Evolutionary conservation across 164 flowering plant species (phyloP).

Genomic region (Stephania cephalantha): DNA sequence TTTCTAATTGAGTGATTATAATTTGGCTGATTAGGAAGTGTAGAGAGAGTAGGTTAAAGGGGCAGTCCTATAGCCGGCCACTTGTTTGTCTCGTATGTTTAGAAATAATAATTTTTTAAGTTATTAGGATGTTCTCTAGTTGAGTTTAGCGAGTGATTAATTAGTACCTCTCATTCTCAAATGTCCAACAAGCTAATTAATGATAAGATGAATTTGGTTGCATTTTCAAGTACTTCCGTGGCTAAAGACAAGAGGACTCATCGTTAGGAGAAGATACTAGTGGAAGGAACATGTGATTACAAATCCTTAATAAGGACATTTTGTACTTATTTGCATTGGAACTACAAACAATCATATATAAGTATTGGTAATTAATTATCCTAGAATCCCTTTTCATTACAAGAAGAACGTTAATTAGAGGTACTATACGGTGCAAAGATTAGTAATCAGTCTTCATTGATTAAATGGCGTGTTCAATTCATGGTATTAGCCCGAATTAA

Average conservation of each 20-base stretch:
- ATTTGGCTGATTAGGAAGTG: constrained; percentile 10
- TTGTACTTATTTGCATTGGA: background rate
- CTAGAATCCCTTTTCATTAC: background rate
- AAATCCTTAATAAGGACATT: background rate
- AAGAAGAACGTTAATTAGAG: too few species aligned
- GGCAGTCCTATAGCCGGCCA: constrained; percentile 55
- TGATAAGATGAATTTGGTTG: constrained; percentile 9
- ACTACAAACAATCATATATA: background rate
- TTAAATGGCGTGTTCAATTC: too few species aligned
- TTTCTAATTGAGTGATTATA: background rate
- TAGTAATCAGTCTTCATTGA: background rate
- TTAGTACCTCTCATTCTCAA: constrained; percentile 9
- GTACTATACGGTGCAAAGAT: too few species aligned
- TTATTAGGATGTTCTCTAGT: constrained; percentile 10
- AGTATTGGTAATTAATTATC: too few species aligned
- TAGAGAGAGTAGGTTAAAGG: constrained; percentile 42
- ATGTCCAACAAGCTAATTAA: constrained; percentile 4
- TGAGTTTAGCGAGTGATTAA: constrained; percentile 32
- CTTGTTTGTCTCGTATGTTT: constrained; percentile 34
- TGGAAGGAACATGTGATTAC: constrained; percentile 1
- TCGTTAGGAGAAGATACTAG: background rate
- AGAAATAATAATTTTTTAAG: constrained; percentile 9
- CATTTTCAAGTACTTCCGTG: constrained; percentile 14
- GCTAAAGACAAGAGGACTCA: constrained; percentile 15
- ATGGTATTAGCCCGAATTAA: too few species aligned